These are phyloP conservation scores for Selenicereus undatus DNA, from an alignment of 148 eudicot species.

Conservation along the genomic window DNA sequence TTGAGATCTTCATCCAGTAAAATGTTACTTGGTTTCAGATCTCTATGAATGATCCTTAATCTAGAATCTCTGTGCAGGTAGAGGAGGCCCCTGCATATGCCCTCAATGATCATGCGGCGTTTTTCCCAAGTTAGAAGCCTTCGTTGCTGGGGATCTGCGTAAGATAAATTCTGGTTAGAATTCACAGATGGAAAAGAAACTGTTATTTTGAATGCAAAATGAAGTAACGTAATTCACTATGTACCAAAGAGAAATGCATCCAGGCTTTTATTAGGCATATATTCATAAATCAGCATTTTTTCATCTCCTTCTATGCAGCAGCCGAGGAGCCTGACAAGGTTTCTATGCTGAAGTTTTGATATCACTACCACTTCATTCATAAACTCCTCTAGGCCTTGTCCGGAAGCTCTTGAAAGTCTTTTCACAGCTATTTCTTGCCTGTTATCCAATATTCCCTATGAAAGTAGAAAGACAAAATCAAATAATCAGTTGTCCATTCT, in stretches of 20 bases:
- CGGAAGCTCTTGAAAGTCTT: slow-evolving; percentile 45
- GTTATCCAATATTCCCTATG: slow-evolving; percentile 28
- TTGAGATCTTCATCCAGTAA: slow-evolving; percentile 35
- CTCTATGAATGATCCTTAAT: slow-evolving; percentile 37
- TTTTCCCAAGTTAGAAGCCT: slow-evolving; percentile 29
- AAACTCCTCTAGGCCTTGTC: slow-evolving; percentile 52
- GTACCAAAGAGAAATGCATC: slow-evolving; percentile 45
- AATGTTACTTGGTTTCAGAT: slow-evolving; percentile 40
- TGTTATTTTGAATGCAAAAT: too few species aligned
- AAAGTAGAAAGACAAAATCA: not conserved
- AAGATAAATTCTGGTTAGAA: not conserved
- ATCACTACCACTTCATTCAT: slow-evolving; percentile 46
- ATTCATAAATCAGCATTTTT: slow-evolving; percentile 47
- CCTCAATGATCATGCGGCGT: slow-evolving; percentile 35
- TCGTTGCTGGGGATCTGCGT: slow-evolving; percentile 14
- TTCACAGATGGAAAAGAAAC: not conserved
- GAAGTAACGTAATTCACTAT: slow-evolving; percentile 1
- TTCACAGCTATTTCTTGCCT: slow-evolving; percentile 47
- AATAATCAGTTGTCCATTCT: not conserved
- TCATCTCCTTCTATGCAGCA: slow-evolving; percentile 47
- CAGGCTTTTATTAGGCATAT: slow-evolving; percentile 45
- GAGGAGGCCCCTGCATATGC: slow-evolving; percentile 39
- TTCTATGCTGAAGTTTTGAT: slow-evolving; percentile 53
- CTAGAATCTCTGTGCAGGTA: slow-evolving; percentile 44
- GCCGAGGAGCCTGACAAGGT: slow-evolving; percentile 52